phyloP scores from a whole-genome alignment of 1,284 basidiomycete species.

The Gymnopus androsaceus region DNA sequence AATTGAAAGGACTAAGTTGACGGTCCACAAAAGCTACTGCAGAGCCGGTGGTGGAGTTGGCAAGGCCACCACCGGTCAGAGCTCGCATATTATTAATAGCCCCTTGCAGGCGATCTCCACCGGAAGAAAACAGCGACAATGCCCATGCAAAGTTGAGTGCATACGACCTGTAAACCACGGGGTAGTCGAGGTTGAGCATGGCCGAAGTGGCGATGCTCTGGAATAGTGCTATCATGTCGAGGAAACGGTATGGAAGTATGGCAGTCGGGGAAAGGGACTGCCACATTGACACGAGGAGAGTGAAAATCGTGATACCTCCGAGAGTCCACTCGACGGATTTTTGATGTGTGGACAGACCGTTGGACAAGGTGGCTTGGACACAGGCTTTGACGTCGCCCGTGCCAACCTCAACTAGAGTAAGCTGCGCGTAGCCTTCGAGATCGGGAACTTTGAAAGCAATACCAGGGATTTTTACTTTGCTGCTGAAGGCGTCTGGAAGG shows the following conservation, averaged over 20 bases:
- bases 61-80: constrained; percentile 77
- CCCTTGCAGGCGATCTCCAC: constrained; percentile 63
- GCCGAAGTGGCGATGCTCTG: constrained; percentile 80
- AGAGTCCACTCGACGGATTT: constrained; percentile 78
- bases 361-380: constrained; percentile 88
- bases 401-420: constrained; percentile 71
- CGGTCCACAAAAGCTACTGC: constrained; percentile 79
- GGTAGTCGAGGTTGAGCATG: constrained; percentile 86
- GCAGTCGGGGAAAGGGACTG: constrained; percentile 58
- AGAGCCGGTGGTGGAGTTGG: constrained; percentile 53
- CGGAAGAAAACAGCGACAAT: constrained; percentile 73
- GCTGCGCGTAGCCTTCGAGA: constrained; percentile 85
- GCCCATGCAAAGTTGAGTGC: constrained; percentile 90
- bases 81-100: constrained; percentile 83
- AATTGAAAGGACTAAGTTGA: constrained; percentile 78
- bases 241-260: constrained; percentile 62
- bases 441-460: constrained; percentile 91
- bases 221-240: constrained; percentile 82
- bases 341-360: constrained; percentile 85
- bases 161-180: constrained; percentile 78
- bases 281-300: constrained; percentile 67
- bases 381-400: constrained; percentile 82
- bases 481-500: constrained; percentile 62
- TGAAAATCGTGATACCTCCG: constrained; percentile 68
- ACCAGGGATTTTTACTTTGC: constrained; percentile 67